A percentile compares a stretch with the other conserved stretches of the same genome.
Evolutionary conservation across 202 grass and related monocot species (phyloP).

Genomic region (Panicum hallii): DNA sequence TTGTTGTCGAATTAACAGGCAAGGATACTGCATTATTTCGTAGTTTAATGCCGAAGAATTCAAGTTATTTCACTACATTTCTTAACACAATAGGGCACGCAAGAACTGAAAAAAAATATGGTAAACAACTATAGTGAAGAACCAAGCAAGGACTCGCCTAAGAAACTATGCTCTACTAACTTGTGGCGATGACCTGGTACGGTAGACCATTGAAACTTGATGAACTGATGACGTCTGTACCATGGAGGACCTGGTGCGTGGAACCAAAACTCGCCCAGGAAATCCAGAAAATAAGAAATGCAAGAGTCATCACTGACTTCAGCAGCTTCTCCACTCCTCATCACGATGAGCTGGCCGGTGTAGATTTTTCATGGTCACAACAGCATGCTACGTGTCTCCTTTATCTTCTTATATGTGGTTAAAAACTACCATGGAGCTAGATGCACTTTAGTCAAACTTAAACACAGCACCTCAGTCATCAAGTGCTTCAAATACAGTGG

Average conservation of each 20-base stretch:
- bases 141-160: background rate
- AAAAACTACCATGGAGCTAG: background rate
- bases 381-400: background rate
- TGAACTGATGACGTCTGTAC: background rate
- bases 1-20: too few relatives aligned
- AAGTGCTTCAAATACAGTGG: slow-evolving; percentile 7
- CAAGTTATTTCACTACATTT: too few relatives aligned
- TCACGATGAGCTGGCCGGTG: background rate
- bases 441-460: background rate
- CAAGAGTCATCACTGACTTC: slow-evolving; percentile 26
- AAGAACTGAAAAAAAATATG: background rate
- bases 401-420: background rate
- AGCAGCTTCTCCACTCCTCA: background rate
- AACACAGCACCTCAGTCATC: background rate
- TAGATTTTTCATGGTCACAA: background rate
- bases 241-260: background rate
- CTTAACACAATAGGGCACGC: background rate
- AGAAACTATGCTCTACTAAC: background rate
- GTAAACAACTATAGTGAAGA: background rate
- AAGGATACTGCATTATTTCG: too few relatives aligned
- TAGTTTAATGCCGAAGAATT: too few relatives aligned
- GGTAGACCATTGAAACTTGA: background rate
- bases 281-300: background rate
- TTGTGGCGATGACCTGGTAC: background rate
- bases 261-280: background rate